These are phyloP conservation scores for Skeletonema costatum DNA, from an alignment of 108 stramenopile species.

Conservation along the genomic window DNA sequence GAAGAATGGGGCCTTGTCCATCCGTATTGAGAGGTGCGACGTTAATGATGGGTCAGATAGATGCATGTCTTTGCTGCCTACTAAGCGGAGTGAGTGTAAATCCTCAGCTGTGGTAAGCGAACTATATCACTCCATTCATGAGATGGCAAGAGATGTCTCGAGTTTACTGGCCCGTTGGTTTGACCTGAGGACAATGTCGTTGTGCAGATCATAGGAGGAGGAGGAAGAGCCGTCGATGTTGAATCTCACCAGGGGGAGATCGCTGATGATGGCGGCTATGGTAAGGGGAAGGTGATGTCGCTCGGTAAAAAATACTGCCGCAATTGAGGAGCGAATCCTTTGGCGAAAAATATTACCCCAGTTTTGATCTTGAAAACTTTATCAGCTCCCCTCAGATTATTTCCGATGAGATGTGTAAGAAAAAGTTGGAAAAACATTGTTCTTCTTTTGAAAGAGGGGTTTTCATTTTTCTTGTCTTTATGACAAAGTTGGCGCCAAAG, in stretches of 20 bases:
- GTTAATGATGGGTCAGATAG: slow-evolving; percentile 29
- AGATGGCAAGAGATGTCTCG: not conserved
- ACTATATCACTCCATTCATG: slow-evolving; percentile 13
- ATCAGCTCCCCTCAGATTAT: too few species aligned
- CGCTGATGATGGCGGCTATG: too few species aligned
- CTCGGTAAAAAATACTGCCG: too few species aligned
- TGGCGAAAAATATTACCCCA: not conserved
- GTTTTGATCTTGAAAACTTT: not conserved
- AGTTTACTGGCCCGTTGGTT: not conserved
- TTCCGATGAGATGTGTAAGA: too few species aligned
- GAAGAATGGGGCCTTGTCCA: slow-evolving; percentile 40
- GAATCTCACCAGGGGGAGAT: not conserved
- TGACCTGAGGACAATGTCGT: not conserved
- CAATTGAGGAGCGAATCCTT: not conserved
- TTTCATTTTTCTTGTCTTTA: too few species aligned
- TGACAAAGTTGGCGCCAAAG: too few species aligned
- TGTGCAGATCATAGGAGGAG: not conserved
- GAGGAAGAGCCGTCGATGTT: not conserved
- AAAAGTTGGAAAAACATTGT: too few species aligned
- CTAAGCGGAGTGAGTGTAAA: slow-evolving; percentile 30
- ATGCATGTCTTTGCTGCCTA: slow-evolving; percentile 16
- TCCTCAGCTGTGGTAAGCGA: slow-evolving; percentile 24
- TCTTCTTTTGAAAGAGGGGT: too few species aligned
- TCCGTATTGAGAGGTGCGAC: slow-evolving; percentile 22
- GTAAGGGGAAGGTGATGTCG: not conserved